Evolutionary conservation across 2,329 filamentous ascomycete species (phyloP).

Genomic region (Acephala macrosclerotiorum): DNA sequence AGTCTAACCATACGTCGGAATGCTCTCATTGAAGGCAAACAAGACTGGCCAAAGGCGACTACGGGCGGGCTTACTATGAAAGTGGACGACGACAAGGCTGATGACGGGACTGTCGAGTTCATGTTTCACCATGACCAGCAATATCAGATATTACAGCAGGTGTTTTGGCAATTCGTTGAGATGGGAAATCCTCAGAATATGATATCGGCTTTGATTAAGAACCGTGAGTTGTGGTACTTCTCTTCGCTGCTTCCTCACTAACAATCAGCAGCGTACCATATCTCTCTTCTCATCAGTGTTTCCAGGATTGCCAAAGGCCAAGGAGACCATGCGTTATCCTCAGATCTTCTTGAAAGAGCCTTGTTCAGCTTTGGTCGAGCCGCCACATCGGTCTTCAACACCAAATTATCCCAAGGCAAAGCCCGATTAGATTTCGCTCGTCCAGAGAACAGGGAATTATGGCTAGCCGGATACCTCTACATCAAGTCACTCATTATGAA

Average conservation of each 20-base stretch:
- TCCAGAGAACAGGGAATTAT: slow-evolving; percentile 91
- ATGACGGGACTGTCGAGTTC: slow-evolving; percentile 73
- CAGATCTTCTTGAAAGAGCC: slow-evolving; percentile 88
- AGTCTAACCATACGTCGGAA: slow-evolving; percentile 68
- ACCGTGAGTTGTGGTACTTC: slow-evolving; percentile 53
- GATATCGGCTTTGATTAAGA: slow-evolving; percentile 74
- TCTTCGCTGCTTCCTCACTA: slow-evolving; percentile 21
- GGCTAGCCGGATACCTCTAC: slow-evolving; percentile 89
- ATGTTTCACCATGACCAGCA: slow-evolving; percentile 75
- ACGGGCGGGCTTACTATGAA: slow-evolving; percentile 88
- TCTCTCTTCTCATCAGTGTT: slow-evolving; percentile 92
- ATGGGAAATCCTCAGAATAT: slow-evolving; percentile 84
- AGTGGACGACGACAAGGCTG: slow-evolving; percentile 51
- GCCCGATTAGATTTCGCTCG: slow-evolving; percentile 82
- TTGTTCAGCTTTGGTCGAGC: slow-evolving; percentile 94
- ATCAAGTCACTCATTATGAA: slow-evolving; percentile 85
- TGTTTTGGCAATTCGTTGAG: slow-evolving; percentile 83
- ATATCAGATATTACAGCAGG: slow-evolving; percentile 77
- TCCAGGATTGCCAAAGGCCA: slow-evolving; percentile 93
- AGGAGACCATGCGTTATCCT: slow-evolving; percentile 83
- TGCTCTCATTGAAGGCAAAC: slow-evolving; percentile 73
- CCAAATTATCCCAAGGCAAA: slow-evolving; percentile 77
- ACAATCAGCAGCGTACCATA: slow-evolving; percentile 73
- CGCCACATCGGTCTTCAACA: slow-evolving; percentile 81
- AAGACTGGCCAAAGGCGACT: slow-evolving; percentile 73